Evolutionary conservation across 1,284 basidiomycete genomes (phyloP).

Genomic region (Apiotrichum akiyoshidainum): DNA sequence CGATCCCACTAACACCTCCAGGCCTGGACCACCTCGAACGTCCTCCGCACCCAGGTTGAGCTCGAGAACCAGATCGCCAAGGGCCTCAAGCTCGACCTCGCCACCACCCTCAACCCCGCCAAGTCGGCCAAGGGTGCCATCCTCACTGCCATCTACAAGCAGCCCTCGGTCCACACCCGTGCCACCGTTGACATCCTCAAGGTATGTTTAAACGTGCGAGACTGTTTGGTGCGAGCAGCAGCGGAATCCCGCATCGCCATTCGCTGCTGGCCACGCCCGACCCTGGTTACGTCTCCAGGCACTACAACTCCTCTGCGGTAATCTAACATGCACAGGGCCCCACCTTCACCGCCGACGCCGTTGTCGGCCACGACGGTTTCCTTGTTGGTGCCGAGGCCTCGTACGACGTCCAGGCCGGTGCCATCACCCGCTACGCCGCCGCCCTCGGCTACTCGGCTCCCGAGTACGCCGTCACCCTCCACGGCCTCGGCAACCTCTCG

Average conservation of each 20-base stretch:
- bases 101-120: slow-evolving; percentile 75
- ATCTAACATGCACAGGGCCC: slow-evolving; percentile 65
- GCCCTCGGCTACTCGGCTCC: slow-evolving; percentile 84
- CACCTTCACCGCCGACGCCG: slow-evolving; percentile 92
- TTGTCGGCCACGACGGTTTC: slow-evolving; percentile 96
- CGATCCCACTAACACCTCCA: slow-evolving; percentile 23
- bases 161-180: slow-evolving; percentile 91
- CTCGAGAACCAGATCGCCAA: slow-evolving; percentile 97
- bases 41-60: slow-evolving; percentile 85
- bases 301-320: not conserved
- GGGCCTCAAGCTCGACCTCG: slow-evolving; percentile 93
- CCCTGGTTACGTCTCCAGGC: slow-evolving; percentile 11
- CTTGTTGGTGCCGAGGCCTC: slow-evolving; percentile 92
- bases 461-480: slow-evolving; percentile 92
- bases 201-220: slow-evolving; percentile 54
- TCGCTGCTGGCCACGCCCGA: not conserved
- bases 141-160: slow-evolving; percentile 85
- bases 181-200: slow-evolving; percentile 92
- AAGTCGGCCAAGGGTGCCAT: slow-evolving; percentile 72
- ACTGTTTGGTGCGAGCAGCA: not conserved
- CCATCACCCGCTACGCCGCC: slow-evolving; percentile 85
- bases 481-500: slow-evolving; percentile 91
- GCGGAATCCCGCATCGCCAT: not conserved
- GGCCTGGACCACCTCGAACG: slow-evolving; percentile 90
- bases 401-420: slow-evolving; percentile 94